phyloP scores from a whole-genome alignment of 768 basidiomycete genomes.

The Kwoniella sp. region DNA sequence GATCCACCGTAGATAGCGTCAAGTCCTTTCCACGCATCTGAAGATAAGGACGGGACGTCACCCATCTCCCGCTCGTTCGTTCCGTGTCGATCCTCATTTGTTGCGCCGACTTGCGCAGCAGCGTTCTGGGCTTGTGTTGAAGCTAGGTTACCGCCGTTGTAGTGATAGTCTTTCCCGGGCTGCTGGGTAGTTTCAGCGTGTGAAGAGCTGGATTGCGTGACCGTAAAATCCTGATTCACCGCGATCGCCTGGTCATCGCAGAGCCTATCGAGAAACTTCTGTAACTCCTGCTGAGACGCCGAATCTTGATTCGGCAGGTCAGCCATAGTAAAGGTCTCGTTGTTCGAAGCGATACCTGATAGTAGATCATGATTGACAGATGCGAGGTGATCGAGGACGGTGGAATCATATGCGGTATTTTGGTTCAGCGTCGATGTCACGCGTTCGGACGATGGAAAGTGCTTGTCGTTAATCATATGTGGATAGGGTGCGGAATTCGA shows the following conservation, averaged over 20 bases:
- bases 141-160: too few species aligned
- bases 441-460: neutral
- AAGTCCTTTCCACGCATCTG: neutral
- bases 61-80: too few species aligned
- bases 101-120: too few species aligned
- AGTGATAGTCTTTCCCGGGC: too few species aligned
- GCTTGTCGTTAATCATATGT: neutral
- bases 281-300: neutral
- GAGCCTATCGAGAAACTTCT: neutral
- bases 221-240: neutral
- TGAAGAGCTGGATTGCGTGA: too few species aligned
- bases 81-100: too few species aligned
- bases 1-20: neutral
- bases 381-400: neutral
- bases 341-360: neutral
- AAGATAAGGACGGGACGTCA: neutral
- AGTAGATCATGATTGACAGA: neutral
- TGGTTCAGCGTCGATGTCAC: neutral
- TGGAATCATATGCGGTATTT: neutral
- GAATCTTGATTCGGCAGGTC: neutral
- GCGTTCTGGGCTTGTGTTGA: too few species aligned
- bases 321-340: neutral
- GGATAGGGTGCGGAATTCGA: neutral
- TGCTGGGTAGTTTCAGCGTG: too few species aligned
- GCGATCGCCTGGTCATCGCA: neutral